Base-by-base conservation (phyloP, 192 early-diverging fungal species). In the Coemansia sp. region DNA sequence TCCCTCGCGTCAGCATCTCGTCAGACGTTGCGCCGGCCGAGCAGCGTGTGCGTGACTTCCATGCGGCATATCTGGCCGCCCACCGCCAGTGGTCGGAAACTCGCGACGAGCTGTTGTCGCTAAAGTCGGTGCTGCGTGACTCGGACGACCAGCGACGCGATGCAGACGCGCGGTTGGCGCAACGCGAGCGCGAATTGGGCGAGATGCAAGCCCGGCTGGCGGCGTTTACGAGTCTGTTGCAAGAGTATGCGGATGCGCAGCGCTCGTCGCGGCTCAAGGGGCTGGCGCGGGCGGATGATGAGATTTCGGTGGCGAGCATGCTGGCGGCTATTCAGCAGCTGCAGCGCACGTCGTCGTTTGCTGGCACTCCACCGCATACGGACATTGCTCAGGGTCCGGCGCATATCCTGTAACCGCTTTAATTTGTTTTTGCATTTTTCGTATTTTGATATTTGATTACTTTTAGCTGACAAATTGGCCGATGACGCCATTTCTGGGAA, bases 321-420 rank as follows among this genome's bases (percentile, higher is more conserved):
- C 66, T 81, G 9, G 61, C 69, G 7, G 78, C 72, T 22, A 81
- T 81, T 47, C 73, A 75, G 73, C 78, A 75, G 69, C 62, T 75
- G 12, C 72, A 75, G 63, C 72, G 70, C 63, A n/a, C 73, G 22
- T 75, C 66, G 47, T 69, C 72, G 38, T 62, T 72, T 58, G 68
- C 50, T 9, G 63, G 25, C n/a, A 52, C 58, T 15, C 24, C 58
- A 2, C 66, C 38, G 39, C 58, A 58, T 29, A 45, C 25, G 11
- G 48, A 43, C 1, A 4, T 17, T 29, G 5, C 54, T 23, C 14
- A 37, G 21, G 55, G n/a, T 4, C 25, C 12, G 15, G 4, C 54
- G 24, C 41, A 62, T 23, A 29, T 52, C 32, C 43, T 56, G 25
- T 43, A 56, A 41, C 37, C n/a, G 14, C 41, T n/a, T 56, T 60